These are phyloP conservation scores for Fusarium fracticaudum DNA, from an alignment of 2,329 filamentous ascomycete species.

Conservation along the genomic window DNA sequence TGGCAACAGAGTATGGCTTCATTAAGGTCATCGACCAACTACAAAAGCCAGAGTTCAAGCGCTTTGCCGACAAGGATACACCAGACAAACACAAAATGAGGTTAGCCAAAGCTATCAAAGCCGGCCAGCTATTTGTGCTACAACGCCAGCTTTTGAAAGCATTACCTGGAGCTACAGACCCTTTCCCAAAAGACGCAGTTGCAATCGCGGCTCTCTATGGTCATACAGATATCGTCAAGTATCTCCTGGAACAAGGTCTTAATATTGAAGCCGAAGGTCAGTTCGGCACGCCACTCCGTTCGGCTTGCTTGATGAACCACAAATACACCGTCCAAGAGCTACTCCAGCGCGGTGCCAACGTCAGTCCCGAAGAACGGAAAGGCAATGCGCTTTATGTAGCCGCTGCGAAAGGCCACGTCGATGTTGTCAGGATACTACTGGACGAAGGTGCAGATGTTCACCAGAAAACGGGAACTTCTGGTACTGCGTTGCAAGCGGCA, in stretches of 20 bases:
- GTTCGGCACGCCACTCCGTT: conserved; percentile 10
- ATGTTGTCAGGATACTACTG: not conserved
- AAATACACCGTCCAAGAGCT: not conserved
- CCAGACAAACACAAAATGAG: not conserved
- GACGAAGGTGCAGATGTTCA: not conserved
- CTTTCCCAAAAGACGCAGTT: not conserved
- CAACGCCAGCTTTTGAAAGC: not conserved
- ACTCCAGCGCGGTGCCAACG: not conserved
- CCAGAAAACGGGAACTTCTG: not conserved
- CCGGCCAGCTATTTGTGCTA: not conserved
- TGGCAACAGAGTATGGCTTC: conserved; percentile 1
- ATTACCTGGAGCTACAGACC: accelerated
- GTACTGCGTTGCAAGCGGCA: not conserved
- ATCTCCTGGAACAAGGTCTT: not conserved
- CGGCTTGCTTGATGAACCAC: conserved; percentile 4
- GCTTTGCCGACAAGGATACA: not conserved
- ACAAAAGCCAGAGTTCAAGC: not conserved
- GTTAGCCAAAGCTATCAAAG: not conserved
- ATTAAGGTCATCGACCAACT: not conserved
- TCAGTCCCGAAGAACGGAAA: not conserved
- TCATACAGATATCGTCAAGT: not conserved
- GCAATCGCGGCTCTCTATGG: not conserved
- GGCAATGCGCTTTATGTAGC: conserved; percentile 10
- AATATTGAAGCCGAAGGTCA: conserved; percentile 6
- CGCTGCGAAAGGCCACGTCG: not conserved